Evolutionary conservation across 495 filamentous ascomycete species (phyloP).

Genomic region (Penicillium nucicola): DNA sequence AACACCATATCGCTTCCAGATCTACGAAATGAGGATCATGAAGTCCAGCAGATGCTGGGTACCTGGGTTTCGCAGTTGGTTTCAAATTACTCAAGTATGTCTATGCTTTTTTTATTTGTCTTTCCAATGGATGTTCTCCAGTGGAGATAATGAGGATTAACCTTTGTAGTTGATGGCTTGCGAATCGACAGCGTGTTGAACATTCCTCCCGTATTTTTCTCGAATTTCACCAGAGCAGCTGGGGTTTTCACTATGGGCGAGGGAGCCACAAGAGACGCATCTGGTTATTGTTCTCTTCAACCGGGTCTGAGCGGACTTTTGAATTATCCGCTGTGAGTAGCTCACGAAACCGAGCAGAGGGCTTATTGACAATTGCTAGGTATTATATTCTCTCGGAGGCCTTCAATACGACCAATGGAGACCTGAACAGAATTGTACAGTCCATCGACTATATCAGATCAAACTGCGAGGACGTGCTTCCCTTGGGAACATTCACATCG

Average conservation of each 20-base stretch:
- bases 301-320: conserved; percentile 49
- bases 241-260: conserved; percentile 65
- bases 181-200: conserved; percentile 71
- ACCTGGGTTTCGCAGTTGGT: conserved; percentile 60
- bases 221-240: conserved; percentile 54
- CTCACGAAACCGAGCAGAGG: conserved; percentile 18
- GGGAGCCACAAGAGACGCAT: conserved; percentile 55
- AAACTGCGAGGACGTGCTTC: conserved; percentile 49
- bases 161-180: conserved; percentile 57
- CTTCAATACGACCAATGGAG: conserved; percentile 47
- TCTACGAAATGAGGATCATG: conserved; percentile 55
- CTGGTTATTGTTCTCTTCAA: conserved; percentile 59
- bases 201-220: conserved; percentile 60
- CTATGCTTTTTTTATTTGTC: neutral
- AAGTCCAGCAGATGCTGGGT: conserved; percentile 50
- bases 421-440: conserved; percentile 49
- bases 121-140: too few species aligned
- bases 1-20: conserved; percentile 58
- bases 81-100: conserved; percentile 51
- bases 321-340: conserved; percentile 59
- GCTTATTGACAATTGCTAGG: conserved; percentile 61
- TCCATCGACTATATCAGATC: conserved; percentile 38
- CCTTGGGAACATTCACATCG: conserved; percentile 65
- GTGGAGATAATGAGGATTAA: conserved; percentile 1
- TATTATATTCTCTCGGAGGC: conserved; percentile 55